Evolutionary conservation across 1,139 yeast species (phyloP), one percentile per base, ranked within the genome.

Genomic region (Kodamaea sp.): DNA sequence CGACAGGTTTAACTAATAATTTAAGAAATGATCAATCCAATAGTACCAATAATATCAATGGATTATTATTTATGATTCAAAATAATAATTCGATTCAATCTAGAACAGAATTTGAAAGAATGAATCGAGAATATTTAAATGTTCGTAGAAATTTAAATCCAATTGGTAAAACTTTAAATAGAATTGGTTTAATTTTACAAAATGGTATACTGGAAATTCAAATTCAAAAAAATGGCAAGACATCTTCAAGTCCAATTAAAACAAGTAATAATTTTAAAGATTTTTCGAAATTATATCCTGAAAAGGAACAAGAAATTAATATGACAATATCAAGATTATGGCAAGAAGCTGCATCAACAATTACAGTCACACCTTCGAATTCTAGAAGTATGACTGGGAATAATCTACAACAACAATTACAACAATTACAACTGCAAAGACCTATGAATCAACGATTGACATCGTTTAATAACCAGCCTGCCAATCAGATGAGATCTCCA

Each of bases 71-170:
- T 40, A 53, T 63, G 59, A 58, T 63, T 6, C 73, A 67, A 37
- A 63, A 53, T 35, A 58, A 62, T 8, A 60, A 72, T 53, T 79
- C 79, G 27, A 75, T 79, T 36, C 89, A 80, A 45, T 75, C 80
- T 11, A 70, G 89, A 46, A 76, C 87, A 8, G 95, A 84, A 52
- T 84, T 79, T 55, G 95, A 86, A 54, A 68, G 88, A 44, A 72
- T 84, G 33, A 78, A 88, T 20, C 67, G 89, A 45, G 95, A 86
- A 52, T 84, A 81, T 49, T 65, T 81, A 39, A 84, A 79, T 48
- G 83, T 84, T 0, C 65, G 89, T 49, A 69, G 94, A 45, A 78
- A 82, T 55, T 63, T 67, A 29, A 84, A 84, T 45, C 95, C 96
- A 0, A 63, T 84, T 4, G 75, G 77, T 1, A 85, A 79, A 39